phyloP scores from a whole-genome alignment of 1,139 yeast species.

The Suhomyces chickasaworum region DNA sequence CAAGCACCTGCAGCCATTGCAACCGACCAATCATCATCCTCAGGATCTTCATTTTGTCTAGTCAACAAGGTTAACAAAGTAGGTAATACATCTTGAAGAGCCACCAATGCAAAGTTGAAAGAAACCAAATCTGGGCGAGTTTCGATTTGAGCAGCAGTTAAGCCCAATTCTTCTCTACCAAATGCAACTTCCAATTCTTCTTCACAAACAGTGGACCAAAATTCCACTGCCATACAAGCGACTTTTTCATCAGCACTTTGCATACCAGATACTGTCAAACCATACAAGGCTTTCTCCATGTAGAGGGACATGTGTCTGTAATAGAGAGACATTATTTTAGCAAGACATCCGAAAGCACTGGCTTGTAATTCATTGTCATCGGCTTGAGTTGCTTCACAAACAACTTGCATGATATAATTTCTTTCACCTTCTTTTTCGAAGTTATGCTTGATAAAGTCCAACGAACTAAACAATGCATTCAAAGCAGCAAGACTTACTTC shows the following conservation, averaged over 20 bases:
- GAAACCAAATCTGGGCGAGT: constrained; percentile 42
- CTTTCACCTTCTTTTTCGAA: constrained; percentile 94
- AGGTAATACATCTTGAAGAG: constrained; percentile 84
- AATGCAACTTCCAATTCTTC: constrained; percentile 83
- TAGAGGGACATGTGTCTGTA: constrained; percentile 88
- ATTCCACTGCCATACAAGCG: constrained; percentile 97
- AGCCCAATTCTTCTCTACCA: constrained; percentile 61
- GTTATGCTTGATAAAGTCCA: constrained; percentile 84
- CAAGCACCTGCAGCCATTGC: constrained; percentile 99
- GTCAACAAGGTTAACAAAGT: constrained; percentile 77
- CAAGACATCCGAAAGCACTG: constrained; percentile 93
- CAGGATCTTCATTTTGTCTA: constrained; percentile 87
- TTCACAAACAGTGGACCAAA: constrained; percentile 97
- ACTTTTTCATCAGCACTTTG: constrained; percentile 82
- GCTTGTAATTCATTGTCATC: constrained; percentile 81
- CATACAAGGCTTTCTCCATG: constrained; percentile 96
- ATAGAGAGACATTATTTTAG: constrained; percentile 87
- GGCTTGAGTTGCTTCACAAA: constrained; percentile 96
- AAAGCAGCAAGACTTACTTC: constrained; percentile 86
- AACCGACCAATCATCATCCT: constrained; percentile 96
- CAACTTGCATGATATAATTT: constrained; percentile 96
- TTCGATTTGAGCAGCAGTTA: constrained; percentile 42
- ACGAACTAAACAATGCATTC: constrained; percentile 86
- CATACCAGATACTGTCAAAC: constrained; percentile 91
- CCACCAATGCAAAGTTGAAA: constrained; percentile 80